Evolutionary conservation across 208 protist species (phyloP).

Genomic region (Naegleria fowleri): DNA sequence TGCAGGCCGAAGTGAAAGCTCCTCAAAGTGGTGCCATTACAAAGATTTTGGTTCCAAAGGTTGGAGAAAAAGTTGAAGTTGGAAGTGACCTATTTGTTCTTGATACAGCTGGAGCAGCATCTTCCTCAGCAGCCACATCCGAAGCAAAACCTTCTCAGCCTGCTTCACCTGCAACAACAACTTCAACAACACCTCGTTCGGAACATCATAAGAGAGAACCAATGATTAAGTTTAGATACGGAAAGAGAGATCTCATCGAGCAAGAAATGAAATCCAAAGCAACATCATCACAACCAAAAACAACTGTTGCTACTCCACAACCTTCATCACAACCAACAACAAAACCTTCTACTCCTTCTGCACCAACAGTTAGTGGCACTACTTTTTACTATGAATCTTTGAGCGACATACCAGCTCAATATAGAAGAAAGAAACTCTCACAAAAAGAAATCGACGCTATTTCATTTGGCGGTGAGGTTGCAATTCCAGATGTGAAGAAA

Average conservation of each 20-base stretch:
- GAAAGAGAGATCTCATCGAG: not conserved
- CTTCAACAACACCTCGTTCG: not conserved
- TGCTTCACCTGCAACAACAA: not conserved
- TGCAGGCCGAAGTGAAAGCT: slow-evolving; percentile 86
- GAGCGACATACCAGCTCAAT: not conserved
- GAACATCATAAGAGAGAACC: not conserved
- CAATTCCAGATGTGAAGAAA: not conserved
- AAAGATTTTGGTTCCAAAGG: slow-evolving; percentile 67
- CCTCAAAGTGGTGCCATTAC: slow-evolving; percentile 80
- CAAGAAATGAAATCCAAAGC: not conserved
- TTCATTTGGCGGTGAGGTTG: not conserved
- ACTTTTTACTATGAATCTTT: not conserved
- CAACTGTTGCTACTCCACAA: not conserved
- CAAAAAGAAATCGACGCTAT: not conserved
- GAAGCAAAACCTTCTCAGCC: not conserved
- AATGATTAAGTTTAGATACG: slow-evolving; percentile 12
- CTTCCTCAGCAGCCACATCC: not conserved
- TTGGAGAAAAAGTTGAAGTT: slow-evolving; percentile 79
- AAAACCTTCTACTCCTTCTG: not conserved
- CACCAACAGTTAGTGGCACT: not conserved
- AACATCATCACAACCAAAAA: not conserved
- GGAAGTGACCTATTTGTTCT: slow-evolving; percentile 61
- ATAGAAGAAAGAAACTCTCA: not conserved
- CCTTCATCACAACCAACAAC: not conserved
- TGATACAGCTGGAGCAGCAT: not conserved